Percentiles rank a stretch among this genome's conserved stretches.
Conservation (phyloP, 2,329 filamentous ascomycete genomes). For the Immersiporthe knoxdaviesiana region DNA sequence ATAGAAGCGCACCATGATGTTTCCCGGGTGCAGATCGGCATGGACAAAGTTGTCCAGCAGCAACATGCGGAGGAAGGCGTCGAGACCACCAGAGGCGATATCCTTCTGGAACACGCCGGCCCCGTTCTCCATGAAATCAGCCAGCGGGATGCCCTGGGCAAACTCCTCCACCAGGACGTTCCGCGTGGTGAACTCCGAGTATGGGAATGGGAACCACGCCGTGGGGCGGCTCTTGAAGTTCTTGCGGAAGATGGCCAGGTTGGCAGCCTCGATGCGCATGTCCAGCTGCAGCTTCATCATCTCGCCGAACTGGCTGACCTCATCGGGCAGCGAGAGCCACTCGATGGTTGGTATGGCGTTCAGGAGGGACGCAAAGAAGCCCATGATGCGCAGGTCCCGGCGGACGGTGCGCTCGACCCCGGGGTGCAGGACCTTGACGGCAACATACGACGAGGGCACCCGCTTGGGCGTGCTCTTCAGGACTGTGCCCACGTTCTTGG, state of each 20-base stretch:
- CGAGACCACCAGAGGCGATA: constrained; percentile 91
- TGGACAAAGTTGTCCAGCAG: constrained; percentile 98
- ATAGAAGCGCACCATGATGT: constrained; percentile 99
- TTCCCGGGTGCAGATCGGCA: constrained; percentile 93
- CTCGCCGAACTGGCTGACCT: constrained; percentile 90
- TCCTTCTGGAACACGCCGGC: constrained; percentile 92
- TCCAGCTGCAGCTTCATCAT: constrained; percentile 99
- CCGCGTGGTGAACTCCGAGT: constrained; percentile 88
- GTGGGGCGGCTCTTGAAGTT: constrained; percentile 89
- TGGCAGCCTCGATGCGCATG: constrained; percentile 90
- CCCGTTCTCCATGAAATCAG: constrained; percentile 87
- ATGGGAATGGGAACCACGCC: constrained; percentile 96
- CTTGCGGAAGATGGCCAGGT: constrained; percentile 83
- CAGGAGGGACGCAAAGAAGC: constrained; percentile 81
- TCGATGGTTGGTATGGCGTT: constrained; percentile 92
- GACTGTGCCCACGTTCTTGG: constrained; percentile 80
- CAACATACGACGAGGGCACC: constrained; percentile 89
- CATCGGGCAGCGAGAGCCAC: constrained; percentile 94
- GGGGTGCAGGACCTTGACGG: constrained; percentile 94
- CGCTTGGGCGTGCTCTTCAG: constrained; percentile 84
- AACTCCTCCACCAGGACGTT: constrained; percentile 95
- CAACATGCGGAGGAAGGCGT: constrained; percentile 95
- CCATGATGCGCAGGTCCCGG: constrained; percentile 93
- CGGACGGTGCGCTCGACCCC: constrained; percentile 86
- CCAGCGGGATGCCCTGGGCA: constrained; percentile 88